These are phyloP conservation scores for Harringtonia lauricola DNA, from an alignment of 2,329 filamentous ascomycete species.

Conservation along the genomic window DNA sequence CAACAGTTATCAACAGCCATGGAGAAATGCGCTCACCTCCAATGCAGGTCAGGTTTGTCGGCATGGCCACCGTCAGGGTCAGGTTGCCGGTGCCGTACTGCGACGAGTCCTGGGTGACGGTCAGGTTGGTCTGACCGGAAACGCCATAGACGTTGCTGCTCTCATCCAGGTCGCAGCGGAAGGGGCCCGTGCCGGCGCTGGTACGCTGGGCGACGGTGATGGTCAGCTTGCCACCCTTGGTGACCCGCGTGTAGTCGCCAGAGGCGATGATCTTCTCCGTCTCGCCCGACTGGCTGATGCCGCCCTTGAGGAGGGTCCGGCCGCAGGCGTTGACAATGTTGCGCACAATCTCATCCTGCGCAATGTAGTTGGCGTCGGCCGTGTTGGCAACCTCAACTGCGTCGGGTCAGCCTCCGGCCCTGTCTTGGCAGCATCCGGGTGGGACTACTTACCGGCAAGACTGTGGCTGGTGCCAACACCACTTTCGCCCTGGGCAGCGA, in stretches of 20 bases:
- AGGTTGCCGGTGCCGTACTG: conserved; percentile 3
- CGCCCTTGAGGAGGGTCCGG: conserved; percentile 2
- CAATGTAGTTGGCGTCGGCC: conserved; percentile 3
- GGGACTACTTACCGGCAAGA: conserved; percentile 2
- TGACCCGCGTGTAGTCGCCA: not conserved
- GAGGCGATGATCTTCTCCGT: not conserved
- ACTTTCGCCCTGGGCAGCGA: not conserved
- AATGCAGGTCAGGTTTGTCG: not conserved
- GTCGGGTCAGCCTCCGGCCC: no score
- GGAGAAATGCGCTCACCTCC: no score
- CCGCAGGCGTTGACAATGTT: conserved; percentile 4
- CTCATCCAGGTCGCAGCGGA: conserved; percentile 3
- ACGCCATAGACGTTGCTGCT: conserved; percentile 1
- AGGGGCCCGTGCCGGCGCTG: conserved; percentile 1
- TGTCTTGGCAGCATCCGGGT: no score
- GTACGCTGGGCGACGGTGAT: conserved; percentile 2
- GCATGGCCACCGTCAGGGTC: not conserved
- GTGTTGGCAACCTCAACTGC: conserved; percentile 1
- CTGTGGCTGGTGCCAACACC: not conserved
- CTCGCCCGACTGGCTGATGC: conserved; percentile 2
- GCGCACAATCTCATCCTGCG: conserved; percentile 1
- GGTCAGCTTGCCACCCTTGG: conserved; percentile 1
- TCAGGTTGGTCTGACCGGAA: conserved; percentile 3
- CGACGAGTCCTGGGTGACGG: conserved; percentile 1
- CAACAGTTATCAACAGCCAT: no score